Base-by-base conservation (phyloP, 495 filamentous ascomycete species). In the Aspergillus bertholletiae region DNA sequence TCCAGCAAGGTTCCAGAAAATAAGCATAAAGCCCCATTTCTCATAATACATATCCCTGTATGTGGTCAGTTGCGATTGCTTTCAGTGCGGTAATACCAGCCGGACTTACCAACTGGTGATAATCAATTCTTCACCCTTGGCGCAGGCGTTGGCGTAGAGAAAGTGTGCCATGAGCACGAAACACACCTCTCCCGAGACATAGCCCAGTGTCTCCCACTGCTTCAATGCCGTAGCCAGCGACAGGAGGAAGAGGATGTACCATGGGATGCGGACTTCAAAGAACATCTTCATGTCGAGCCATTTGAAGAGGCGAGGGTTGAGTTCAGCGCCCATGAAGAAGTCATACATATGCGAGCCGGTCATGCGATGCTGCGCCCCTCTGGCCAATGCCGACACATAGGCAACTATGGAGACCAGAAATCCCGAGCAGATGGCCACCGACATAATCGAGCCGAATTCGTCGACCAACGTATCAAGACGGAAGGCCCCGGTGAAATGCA, bases 1-100 rank as follows among this genome's bases (percentile, higher is more conserved):
- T 52, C 94, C 94, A 49, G 91, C 90, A 62, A 98, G 77, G 73
- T 98, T 98, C 94, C 94, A 98, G 82, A 98, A 98, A 67, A 96
- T 96, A 54, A 98, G 81, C 93, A 98, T 95, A 75, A 97, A 98
- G 54, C 94, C 94, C 84, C 91, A 95, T 77, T 97, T 98, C 77
- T 98, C 94, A 67, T 93, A 89, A 75, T 95, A 96, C 90, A 98
- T 97, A 71, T 98, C 94, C 83, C 80, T 82, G 20, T 35, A 26
- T 37, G 24, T 49, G n/a, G 49, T 40, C 23, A 7, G 13, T 37
- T 15, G 21, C 12, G 7, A 37, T 13, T 21, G 23, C 17, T n/a
- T 3, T 5, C 49, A 35, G 2, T 9, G 48, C 12, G 20, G 18
- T 7, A n/a, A 13, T 17, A 6, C 3, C 21, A 18, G 22, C 15